Conservation (phyloP, 306 rosid species). For the Lotus japonicus region DNA sequence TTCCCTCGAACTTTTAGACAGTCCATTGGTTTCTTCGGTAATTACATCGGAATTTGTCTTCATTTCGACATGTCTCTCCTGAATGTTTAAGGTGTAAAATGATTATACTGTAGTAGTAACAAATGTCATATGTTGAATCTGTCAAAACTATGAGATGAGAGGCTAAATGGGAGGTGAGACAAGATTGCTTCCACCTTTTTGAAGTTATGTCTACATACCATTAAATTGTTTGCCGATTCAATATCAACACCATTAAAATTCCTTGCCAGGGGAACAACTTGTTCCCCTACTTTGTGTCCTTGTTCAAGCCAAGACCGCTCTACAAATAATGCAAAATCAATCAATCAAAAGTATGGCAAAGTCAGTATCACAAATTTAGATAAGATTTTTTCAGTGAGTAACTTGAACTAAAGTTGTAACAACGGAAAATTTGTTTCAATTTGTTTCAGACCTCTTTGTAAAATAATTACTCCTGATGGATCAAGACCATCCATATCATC, state of each 20-base stretch:
- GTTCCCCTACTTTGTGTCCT: slow-evolving; percentile 82
- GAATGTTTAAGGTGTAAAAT: slow-evolving; percentile 7
- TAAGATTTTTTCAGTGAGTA: background rate
- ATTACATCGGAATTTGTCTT: slow-evolving; percentile 35
- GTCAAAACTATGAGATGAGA: background rate
- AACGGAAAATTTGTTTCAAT: too few species aligned
- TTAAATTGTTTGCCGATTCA: slow-evolving; percentile 46
- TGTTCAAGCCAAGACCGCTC: slow-evolving; percentile 94
- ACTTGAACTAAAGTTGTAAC: slow-evolving; percentile 1
- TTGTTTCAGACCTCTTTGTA: slow-evolving; percentile 62
- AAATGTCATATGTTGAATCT: slow-evolving; percentile 3
- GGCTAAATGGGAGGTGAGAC: background rate
- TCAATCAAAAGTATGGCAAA: background rate
- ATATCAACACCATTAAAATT: slow-evolving; percentile 59
- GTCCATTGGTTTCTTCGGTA: slow-evolving; percentile 32
- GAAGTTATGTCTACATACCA: slow-evolving; percentile 38
- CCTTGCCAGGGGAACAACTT: slow-evolving; percentile 85
- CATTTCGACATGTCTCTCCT: slow-evolving; percentile 63
- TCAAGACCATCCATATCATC: slow-evolving; percentile 94
- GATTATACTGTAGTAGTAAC: background rate
- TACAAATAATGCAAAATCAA: slow-evolving; percentile 25
- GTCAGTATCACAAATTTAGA: background rate
- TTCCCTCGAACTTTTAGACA: slow-evolving; percentile 32
- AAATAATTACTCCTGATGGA: slow-evolving; percentile 86
- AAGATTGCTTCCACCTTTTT: background rate